phyloP scores from a whole-genome alignment of 2,329 filamentous ascomycete species.

The Botrytis hyacinthi region DNA sequence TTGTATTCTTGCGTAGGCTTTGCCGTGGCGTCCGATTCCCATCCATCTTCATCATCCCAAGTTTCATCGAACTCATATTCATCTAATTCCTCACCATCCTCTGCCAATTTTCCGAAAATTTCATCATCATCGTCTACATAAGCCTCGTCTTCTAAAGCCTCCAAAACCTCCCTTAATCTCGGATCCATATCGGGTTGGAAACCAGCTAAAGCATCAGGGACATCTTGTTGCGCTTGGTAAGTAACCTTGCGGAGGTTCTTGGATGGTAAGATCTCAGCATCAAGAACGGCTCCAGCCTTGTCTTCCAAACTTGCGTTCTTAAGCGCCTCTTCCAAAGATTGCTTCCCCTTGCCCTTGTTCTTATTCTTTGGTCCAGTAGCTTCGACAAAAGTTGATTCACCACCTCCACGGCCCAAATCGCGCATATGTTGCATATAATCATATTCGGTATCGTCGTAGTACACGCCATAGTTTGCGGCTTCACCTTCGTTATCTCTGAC shows the following conservation, averaged over 20 bases:
- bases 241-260: slow-evolving; percentile 74
- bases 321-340: slow-evolving; percentile 79
- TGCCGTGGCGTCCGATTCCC: slow-evolving; percentile 91
- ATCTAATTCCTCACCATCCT: slow-evolving; percentile 71
- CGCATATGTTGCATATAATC: slow-evolving; percentile 99
- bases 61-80: slow-evolving; percentile 74
- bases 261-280: slow-evolving; percentile 73
- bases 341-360: slow-evolving; percentile 71
- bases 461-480: slow-evolving; percentile 89
- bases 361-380: slow-evolving; percentile 60
- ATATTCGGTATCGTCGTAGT: slow-evolving; percentile 91
- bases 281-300: slow-evolving; percentile 58
- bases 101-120: slow-evolving; percentile 73
- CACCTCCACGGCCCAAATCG: slow-evolving; percentile 69
- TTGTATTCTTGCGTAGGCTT: slow-evolving; percentile 64
- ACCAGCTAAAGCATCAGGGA: slow-evolving; percentile 86
- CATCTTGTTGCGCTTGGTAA: slow-evolving; percentile 89
- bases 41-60: slow-evolving; percentile 64
- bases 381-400: slow-evolving; percentile 82
- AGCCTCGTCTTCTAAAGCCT: slow-evolving; percentile 92
- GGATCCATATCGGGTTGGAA: slow-evolving; percentile 99
- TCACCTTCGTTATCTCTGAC: slow-evolving; percentile 92
- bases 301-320: slow-evolving; percentile 58
- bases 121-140: slow-evolving; percentile 83
- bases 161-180: slow-evolving; percentile 81